These are phyloP conservation scores for Lycium ferocissimum DNA, from an alignment of 257 asterid species.

Conservation along the genomic window DNA sequence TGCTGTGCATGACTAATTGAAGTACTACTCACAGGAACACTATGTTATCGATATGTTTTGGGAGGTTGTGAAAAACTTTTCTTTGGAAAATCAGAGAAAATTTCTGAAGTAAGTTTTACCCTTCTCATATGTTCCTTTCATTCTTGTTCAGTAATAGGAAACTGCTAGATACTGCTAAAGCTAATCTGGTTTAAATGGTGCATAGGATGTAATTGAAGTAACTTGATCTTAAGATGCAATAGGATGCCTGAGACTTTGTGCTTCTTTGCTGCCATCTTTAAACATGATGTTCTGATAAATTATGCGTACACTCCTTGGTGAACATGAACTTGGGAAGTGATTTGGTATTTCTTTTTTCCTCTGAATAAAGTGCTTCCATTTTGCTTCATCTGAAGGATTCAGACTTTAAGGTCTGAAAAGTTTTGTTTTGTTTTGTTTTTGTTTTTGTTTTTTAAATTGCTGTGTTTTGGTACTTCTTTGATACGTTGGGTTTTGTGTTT, in stretches of 20 bases:
- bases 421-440: not conserved
- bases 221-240: constrained; percentile 17
- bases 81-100: constrained; percentile 81
- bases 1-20: constrained; percentile 34
- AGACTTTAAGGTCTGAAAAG: not conserved
- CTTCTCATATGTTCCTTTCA: not conserved
- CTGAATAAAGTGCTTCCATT: not conserved
- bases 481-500: not conserved
- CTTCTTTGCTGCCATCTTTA: constrained; percentile 3
- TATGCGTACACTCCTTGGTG: not conserved
- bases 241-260: not conserved
- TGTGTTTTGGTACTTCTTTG: constrained; percentile 17
- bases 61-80: constrained; percentile 79
- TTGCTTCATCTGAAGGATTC: constrained; percentile 15
- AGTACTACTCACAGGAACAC: constrained; percentile 73
- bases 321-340: constrained; percentile 23
- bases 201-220: constrained; percentile 3
- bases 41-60: constrained; percentile 89
- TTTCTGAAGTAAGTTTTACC: constrained; percentile 74
- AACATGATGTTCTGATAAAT: constrained; percentile 19
- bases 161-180: not conserved
- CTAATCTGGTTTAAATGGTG: not conserved
- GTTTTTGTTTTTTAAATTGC: not conserved
- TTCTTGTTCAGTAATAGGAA: not conserved
- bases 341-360: not conserved